phyloP scores from a whole-genome alignment of 2,329 filamentous ascomycete species.

The Arachnomyces sp. region DNA sequence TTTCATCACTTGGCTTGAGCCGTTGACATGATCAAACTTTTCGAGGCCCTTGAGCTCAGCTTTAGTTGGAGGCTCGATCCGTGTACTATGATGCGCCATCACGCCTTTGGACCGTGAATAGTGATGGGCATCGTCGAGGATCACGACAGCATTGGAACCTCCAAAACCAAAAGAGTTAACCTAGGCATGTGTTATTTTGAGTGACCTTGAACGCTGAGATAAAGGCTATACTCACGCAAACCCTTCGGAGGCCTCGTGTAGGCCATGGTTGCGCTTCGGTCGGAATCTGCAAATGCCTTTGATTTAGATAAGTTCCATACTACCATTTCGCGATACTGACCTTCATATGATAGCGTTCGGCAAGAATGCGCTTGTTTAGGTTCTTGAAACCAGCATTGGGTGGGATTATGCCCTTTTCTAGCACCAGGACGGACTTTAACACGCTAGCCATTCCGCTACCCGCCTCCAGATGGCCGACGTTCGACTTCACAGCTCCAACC shows the following conservation, averaged over 20 bases:
- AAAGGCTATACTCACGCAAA: no score
- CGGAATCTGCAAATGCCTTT: background rate
- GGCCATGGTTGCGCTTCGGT: background rate
- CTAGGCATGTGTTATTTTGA: conserved; percentile 3
- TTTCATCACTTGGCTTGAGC: no score
- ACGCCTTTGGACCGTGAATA: no score
- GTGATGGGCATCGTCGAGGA: background rate
- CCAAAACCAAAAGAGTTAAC: background rate
- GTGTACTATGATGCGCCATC: no score
- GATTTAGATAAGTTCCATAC: no score
- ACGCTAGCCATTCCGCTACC: conserved; percentile 5
- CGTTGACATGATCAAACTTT: no score
- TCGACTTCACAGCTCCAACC: conserved; percentile 9
- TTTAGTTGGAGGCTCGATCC: no score
- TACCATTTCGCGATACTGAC: no score
- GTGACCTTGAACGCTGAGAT: no score
- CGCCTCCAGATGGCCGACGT: conserved; percentile 8
- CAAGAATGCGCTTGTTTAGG: conserved; percentile 13
- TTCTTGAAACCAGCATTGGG: conserved; percentile 13
- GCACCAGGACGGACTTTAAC: conserved; percentile 7
- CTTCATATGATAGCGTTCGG: conserved; percentile 6
- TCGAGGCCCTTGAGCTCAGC: no score
- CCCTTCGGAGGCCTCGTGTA: background rate
- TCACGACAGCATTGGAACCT: background rate
- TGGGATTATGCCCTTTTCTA: conserved; percentile 11